Percentiles rank a stretch among this genome's conserved stretches.
These are phyloP conservation scores for Juncus inflexus DNA, from an alignment of 176 grass and related monocot genomes.

Conservation along the genomic window DNA sequence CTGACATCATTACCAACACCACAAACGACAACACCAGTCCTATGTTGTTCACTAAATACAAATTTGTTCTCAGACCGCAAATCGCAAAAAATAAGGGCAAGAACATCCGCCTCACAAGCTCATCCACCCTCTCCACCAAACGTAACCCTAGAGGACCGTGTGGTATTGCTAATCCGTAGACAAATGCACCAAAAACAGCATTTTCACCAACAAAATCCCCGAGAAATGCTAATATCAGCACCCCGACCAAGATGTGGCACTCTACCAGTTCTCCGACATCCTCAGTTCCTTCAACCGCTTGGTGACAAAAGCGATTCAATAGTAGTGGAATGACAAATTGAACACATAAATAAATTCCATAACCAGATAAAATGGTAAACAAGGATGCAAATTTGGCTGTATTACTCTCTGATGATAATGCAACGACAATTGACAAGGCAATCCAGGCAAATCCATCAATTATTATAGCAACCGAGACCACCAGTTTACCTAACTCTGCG, in stretches of 20 bases:
- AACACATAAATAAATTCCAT: constrained; percentile 22
- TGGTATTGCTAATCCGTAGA: constrained; percentile 62
- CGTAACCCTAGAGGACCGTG: constrained; percentile 57
- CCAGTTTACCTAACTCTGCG: constrained; percentile 52
- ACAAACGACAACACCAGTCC: constrained; percentile 8
- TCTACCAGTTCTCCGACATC: constrained; percentile 39
- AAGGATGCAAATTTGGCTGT: not conserved
- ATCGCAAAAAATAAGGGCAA: constrained; percentile 68
- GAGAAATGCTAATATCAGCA: constrained; percentile 49
- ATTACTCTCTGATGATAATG: constrained; percentile 12
- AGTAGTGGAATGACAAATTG: constrained; percentile 28
- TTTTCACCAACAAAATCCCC: constrained; percentile 53
- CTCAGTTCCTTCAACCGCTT: constrained; percentile 13
- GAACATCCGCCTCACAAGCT: constrained; percentile 48
- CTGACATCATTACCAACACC: constrained; percentile 5
- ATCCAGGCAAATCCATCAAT: constrained; percentile 42
- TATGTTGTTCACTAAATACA: constrained; percentile 18
- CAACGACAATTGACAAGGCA: constrained; percentile 31
- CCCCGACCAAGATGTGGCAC: constrained; percentile 45
- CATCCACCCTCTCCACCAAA: constrained; percentile 64
- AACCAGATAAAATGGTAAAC: constrained; percentile 34
- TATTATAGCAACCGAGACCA: constrained; percentile 44
- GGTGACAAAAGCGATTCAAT: constrained; percentile 27
- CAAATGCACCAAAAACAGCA: constrained; percentile 64
- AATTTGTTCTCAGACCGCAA: constrained; percentile 51